phyloP scores from a whole-genome alignment of 768 basidiomycete species.

The Megacollybia marginata region DNA sequence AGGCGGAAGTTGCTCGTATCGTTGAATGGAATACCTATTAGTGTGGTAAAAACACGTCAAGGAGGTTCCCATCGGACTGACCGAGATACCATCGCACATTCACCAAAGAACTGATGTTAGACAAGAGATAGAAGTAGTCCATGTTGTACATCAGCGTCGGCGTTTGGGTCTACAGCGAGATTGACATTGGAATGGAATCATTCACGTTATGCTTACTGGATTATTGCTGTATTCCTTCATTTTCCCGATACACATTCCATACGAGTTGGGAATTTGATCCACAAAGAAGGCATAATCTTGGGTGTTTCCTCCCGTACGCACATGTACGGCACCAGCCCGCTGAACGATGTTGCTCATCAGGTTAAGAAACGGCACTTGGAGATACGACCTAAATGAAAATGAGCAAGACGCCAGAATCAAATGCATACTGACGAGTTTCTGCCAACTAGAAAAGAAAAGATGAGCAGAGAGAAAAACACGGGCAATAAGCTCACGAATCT shows the following conservation, averaged over 20 bases:
- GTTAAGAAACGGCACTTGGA: slow-evolving; percentile 69
- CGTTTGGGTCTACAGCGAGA: slow-evolving; percentile 45
- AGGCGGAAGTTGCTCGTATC: slow-evolving; percentile 49
- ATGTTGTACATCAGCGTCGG: slow-evolving; percentile 57
- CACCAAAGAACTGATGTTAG: slow-evolving; percentile 52
- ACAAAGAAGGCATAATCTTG: slow-evolving; percentile 61
- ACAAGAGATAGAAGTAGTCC: slow-evolving; percentile 61
- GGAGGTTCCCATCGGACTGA: slow-evolving; percentile 14
- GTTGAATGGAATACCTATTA: slow-evolving; percentile 55
- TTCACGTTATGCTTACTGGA: slow-evolving; percentile 22
- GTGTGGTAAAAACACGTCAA: not conserved
- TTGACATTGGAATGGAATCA: slow-evolving; percentile 29
- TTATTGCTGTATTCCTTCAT: slow-evolving; percentile 23
- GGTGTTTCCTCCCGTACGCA: slow-evolving; percentile 78
- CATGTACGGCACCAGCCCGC: slow-evolving; percentile 51
- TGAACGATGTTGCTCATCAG: slow-evolving; percentile 57
- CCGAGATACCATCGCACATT: slow-evolving; percentile 58
- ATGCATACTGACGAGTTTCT: slow-evolving; percentile 33
- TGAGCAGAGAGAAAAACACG: not conserved
- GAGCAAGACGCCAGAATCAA: slow-evolving; percentile 2
- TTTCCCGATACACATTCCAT: slow-evolving; percentile 42
- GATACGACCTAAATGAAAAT: slow-evolving; percentile 29
- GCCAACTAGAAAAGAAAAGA: slow-evolving; percentile 31
- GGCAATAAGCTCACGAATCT: slow-evolving; percentile 49
- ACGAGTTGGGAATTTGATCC: slow-evolving; percentile 36